Conservation (phyloP, 2,329 filamentous ascomycete genomes). For the Botrytis byssoidea region DNA sequence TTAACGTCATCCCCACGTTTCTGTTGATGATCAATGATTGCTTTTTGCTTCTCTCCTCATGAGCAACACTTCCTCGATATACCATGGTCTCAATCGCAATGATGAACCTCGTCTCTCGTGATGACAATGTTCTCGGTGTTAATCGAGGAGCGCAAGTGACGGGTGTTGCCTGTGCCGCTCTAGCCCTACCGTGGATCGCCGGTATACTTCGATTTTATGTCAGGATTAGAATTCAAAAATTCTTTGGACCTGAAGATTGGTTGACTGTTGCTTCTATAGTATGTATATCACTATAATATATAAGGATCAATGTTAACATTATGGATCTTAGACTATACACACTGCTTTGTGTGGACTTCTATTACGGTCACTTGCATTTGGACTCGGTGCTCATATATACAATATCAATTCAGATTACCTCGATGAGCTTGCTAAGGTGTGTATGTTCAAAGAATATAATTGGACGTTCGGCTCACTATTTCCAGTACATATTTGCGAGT, state of each 20-base stretch:
- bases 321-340: slow-evolving; percentile 30
- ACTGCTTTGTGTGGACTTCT: slow-evolving; percentile 33
- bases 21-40: not conserved
- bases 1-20: not conserved
- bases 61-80: not conserved
- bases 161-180: slow-evolving; percentile 38
- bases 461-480: not conserved
- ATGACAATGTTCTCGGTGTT: slow-evolving; percentile 15
- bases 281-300: not conserved
- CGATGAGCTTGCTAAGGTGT: slow-evolving; percentile 32
- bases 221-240: slow-evolving; percentile 34
- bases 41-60: not conserved
- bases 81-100: not conserved
- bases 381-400: slow-evolving; percentile 36
- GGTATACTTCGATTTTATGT: slow-evolving; percentile 36
- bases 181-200: slow-evolving; percentile 40
- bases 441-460: not conserved
- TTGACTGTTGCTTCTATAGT: slow-evolving; percentile 36
- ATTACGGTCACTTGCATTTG: slow-evolving; percentile 29
- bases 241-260: slow-evolving; percentile 38
- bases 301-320: not conserved
- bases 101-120: not conserved
- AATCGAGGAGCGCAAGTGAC: slow-evolving; percentile 35
- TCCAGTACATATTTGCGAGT: slow-evolving; percentile 32
- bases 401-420: slow-evolving; percentile 29